These are phyloP conservation scores for Geoglossum glabrum DNA, from an alignment of 495 filamentous ascomycete species.

Conservation along the genomic window DNA sequence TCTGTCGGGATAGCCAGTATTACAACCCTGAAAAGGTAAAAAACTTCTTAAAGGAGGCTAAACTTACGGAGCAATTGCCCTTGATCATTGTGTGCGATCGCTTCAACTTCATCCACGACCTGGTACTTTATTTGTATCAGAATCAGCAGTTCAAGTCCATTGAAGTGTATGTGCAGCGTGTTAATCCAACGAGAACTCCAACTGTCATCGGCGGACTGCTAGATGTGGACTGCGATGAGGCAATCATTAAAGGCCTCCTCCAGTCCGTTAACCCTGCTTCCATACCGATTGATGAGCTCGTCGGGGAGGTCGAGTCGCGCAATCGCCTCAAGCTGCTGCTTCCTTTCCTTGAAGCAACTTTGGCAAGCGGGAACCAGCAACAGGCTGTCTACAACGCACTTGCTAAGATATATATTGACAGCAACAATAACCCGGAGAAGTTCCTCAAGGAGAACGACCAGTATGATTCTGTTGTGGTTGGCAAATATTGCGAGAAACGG, in stretches of 20 bases:
- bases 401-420: slow-evolving; percentile 99
- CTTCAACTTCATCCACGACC: slow-evolving; percentile 93
- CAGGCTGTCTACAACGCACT: slow-evolving; percentile 96
- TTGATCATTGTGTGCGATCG: slow-evolving; percentile 98
- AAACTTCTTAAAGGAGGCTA: slow-evolving; percentile 97
- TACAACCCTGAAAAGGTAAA: slow-evolving; percentile 97
- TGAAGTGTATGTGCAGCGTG: slow-evolving; percentile 96
- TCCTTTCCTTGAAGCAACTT: slow-evolving; percentile 86
- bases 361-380: slow-evolving; percentile 85
- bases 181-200: slow-evolving; percentile 86
- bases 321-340: slow-evolving; percentile 91
- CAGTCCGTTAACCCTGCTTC: slow-evolving; percentile 62
- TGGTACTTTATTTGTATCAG: slow-evolving; percentile 94
- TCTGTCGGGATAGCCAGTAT: slow-evolving; percentile 84
- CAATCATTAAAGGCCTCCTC: slow-evolving; percentile 86
- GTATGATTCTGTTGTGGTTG: slow-evolving; percentile 82
- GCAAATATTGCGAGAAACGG: slow-evolving; percentile 98
- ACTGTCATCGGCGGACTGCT: slow-evolving; percentile 89
- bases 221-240: slow-evolving; percentile 94
- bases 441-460: slow-evolving; percentile 97
- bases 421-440: slow-evolving; percentile 96
- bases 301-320: slow-evolving; percentile 80
- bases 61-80: slow-evolving; percentile 77
- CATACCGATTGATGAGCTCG: slow-evolving; percentile 91
- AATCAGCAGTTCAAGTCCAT: slow-evolving; percentile 99